phyloP scores from a whole-genome alignment of 2,329 filamentous ascomycete genomes.

The Neonectria hederae region DNA sequence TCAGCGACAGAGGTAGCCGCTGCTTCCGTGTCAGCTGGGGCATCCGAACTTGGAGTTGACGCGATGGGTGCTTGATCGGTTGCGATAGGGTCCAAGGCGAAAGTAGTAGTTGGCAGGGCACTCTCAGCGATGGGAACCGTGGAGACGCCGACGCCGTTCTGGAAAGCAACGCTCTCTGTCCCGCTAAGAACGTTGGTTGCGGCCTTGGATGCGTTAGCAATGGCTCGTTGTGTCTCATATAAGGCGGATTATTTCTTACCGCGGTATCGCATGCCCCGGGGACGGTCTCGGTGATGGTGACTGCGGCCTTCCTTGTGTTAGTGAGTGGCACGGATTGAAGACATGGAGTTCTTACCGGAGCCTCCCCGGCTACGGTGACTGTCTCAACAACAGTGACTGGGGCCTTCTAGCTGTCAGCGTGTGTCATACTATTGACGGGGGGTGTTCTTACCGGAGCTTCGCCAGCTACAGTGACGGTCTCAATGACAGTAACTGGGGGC shows the following conservation, averaged over 20 bases:
- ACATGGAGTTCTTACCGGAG: neutral
- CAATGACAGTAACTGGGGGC: slow-evolving; percentile 19
- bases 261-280: slow-evolving; percentile 16
- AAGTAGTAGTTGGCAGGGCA: slow-evolving; percentile 44
- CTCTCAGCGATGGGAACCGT: slow-evolving; percentile 42
- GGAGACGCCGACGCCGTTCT: slow-evolving; percentile 44
- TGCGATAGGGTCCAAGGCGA: slow-evolving; percentile 30
- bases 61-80: neutral
- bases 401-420: slow-evolving; percentile 7
- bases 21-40: neutral
- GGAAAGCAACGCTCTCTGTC: neutral
- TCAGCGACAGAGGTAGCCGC: slow-evolving; percentile 26
- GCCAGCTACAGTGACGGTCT: slow-evolving; percentile 25
- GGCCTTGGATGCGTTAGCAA: slow-evolving; percentile 3
- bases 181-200: slow-evolving; percentile 1
- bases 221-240: neutral
- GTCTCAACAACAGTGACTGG: slow-evolving; percentile 20
- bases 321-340: neutral
- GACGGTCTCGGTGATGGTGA: slow-evolving; percentile 36
- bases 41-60: neutral
- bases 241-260: slow-evolving; percentile 4
- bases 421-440: neutral
- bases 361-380: slow-evolving; percentile 27
- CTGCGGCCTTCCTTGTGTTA: slow-evolving; percentile 21
- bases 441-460: slow-evolving; percentile 20